Evolutionary conservation across 2,329 filamentous ascomycete genomes (phyloP).

Genomic region (Xylariaceae sp.): DNA sequence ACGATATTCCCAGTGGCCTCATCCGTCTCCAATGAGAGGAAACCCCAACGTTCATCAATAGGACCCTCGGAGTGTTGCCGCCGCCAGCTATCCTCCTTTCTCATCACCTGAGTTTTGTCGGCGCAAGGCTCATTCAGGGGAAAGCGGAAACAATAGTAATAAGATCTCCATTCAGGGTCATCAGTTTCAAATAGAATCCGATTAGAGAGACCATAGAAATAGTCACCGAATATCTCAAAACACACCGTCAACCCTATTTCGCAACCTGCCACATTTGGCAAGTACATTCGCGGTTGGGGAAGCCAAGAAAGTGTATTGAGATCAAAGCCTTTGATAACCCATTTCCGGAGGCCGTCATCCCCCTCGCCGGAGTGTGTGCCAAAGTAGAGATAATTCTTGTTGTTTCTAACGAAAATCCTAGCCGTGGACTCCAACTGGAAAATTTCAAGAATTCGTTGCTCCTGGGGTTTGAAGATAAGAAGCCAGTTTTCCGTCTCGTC

Average conservation of each 20-base stretch:
- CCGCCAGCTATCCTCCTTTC: constrained; percentile 55
- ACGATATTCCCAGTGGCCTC: constrained; percentile 54
- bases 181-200: constrained; percentile 58
- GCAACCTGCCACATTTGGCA: constrained; percentile 57
- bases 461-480: constrained; percentile 45
- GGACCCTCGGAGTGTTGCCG: constrained; percentile 65
- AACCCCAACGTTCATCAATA: constrained; percentile 70
- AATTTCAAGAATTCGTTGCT: constrained; percentile 39
- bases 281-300: constrained; percentile 41
- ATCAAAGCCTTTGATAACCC: constrained; percentile 56
- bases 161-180: constrained; percentile 63
- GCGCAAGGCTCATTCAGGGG: constrained; percentile 46
- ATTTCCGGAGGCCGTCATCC: constrained; percentile 55
- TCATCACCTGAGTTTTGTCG: constrained; percentile 38
- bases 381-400: constrained; percentile 57
- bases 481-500: constrained; percentile 46
- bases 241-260: constrained; percentile 65
- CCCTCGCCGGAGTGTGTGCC: constrained; percentile 57
- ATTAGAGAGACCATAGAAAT: constrained; percentile 68
- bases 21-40: constrained; percentile 58
- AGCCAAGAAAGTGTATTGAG: constrained; percentile 41
- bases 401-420: constrained; percentile 66
- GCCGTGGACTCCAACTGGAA: constrained; percentile 42
- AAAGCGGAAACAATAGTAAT: constrained; percentile 64
- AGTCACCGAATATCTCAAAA: constrained; percentile 63